Percentiles rank a stretch among this genome's conserved stretches.
Conservation (phyloP, 441 rosid genomes). For the Erodium chrysanthum region DNA sequence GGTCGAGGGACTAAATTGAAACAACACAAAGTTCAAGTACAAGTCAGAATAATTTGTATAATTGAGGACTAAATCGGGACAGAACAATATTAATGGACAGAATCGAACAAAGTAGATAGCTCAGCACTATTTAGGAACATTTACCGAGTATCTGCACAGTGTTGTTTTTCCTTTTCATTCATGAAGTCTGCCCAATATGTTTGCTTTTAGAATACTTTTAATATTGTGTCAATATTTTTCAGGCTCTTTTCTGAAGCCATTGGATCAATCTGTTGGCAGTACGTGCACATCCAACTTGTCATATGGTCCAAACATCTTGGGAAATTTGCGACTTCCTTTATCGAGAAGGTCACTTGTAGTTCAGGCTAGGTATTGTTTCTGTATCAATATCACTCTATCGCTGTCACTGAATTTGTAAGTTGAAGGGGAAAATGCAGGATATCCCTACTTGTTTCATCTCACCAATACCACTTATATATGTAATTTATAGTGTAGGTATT, state of each 20-base stretch:
- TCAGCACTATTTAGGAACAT: background rate
- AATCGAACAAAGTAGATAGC: no score
- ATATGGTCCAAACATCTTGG: constrained; percentile 25
- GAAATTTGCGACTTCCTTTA: constrained; percentile 32
- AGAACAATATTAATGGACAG: no score
- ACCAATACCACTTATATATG: background rate
- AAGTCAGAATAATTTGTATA: no score
- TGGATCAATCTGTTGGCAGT: constrained; percentile 22
- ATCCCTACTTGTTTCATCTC: background rate
- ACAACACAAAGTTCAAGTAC: no score
- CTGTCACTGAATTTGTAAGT: background rate
- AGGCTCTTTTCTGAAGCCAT: constrained; percentile 34
- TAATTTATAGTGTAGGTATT: background rate
- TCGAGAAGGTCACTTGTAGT: constrained; percentile 37
- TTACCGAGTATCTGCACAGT: background rate
- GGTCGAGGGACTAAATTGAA: no score
- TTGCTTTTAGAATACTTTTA: constrained; percentile 1
- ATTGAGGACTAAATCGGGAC: no score
- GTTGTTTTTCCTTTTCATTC: background rate
- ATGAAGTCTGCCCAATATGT: background rate
- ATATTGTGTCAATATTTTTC: background rate
- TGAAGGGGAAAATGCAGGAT: background rate
- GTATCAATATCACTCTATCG: background rate
- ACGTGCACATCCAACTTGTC: constrained; percentile 30
- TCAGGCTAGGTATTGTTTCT: constrained; percentile 40